Base-by-base conservation (phyloP, 371 early-diverging fungal genomes). In the Mucor lusitanicus region DNA sequence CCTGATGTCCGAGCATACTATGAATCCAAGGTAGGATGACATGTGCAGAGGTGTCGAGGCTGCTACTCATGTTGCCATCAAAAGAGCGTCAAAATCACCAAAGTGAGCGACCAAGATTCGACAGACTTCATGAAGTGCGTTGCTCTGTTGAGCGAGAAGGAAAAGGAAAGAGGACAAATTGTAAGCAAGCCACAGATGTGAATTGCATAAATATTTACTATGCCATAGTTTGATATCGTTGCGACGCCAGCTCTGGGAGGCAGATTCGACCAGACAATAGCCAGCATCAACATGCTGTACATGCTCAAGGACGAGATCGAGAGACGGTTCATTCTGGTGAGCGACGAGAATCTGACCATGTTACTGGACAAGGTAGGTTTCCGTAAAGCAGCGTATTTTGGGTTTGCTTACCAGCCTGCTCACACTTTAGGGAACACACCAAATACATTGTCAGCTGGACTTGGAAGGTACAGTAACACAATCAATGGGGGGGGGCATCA, bases 81-180 rank as follows among this genome's bases (percentile, higher is more conserved):
- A 6, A 23, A 79, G 82, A 85, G 85, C 12, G 83, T 91, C 2
- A 71, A 56, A 21, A 74, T 92, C 6, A 83, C 86, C 32, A 70
- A 74, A 44, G 67, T 81, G 9, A 61, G 61, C 17, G 89, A 90
- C 37, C 90, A 94, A 71, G 70, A 92, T 62, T 80, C 92, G 6
- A 96, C 95, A 1, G 97, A 97, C 67, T 92, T 97, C 59, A 90
- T 89, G 84, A 97, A 97, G 69, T 93, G 94, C 60, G 79, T 95
- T 0, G 30, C 65, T 27, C 53, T 76, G 17, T 63, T 81, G 13
- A 39, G 73, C 30, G 75, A 76, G 63, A 81, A 77, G 35, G 81
- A 81, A 68, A 27, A 64, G 42, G 46, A 69, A 57, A 8, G 61
- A 17, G 40, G 40, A 17, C 40, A 40, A 40, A 40, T 40, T 40